These are phyloP conservation scores for Saccharomycopsis schoenii DNA, from an alignment of 805 yeast genomes.

Conservation along the genomic window DNA sequence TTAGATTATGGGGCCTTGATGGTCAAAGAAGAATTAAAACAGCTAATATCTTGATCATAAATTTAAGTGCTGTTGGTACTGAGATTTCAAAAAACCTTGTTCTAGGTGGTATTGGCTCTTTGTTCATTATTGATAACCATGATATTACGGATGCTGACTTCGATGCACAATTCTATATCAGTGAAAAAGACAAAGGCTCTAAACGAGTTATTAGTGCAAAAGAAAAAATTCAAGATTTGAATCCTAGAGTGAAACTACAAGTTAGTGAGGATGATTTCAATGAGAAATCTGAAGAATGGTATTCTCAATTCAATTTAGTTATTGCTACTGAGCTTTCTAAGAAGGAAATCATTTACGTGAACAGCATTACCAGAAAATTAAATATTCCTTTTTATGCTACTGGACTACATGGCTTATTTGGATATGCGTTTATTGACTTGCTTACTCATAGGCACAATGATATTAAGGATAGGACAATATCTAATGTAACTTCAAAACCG, in stretches of 20 bases:
- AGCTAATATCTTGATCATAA: conserved; percentile 60
- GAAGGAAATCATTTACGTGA: conserved; percentile 36
- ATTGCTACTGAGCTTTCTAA: conserved; percentile 59
- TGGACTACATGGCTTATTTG: conserved; percentile 71
- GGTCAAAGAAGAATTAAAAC: conserved; percentile 73
- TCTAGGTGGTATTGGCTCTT: conserved; percentile 76
- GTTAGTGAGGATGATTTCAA: conserved; percentile 28
- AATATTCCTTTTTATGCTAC: conserved; percentile 60
- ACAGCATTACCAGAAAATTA: conserved; percentile 43
- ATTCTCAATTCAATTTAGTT: conserved; percentile 53
- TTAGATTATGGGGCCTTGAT: conserved; percentile 90
- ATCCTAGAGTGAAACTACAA: conserved; percentile 61
- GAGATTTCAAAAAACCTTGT: conserved; percentile 80
- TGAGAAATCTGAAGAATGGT: conserved; percentile 28
- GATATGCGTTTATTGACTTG: conserved; percentile 73
- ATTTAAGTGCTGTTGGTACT: conserved; percentile 67
- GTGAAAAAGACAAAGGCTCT: conserved; percentile 44
- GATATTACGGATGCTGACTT: conserved; percentile 51
- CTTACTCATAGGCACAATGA: conserved; percentile 48
- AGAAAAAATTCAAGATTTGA: conserved; percentile 56
- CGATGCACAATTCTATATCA: conserved; percentile 65
- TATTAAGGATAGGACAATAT: conserved; percentile 36
- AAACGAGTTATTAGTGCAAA: conserved; percentile 45
- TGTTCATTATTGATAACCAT: conserved; percentile 59
- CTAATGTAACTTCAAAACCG: conserved; percentile 37